Percentiles rank a stretch among this genome's conserved stretches.
Conservation (phyloP, 2,329 filamentous ascomycete genomes). For the Phoma sp. region DNA sequence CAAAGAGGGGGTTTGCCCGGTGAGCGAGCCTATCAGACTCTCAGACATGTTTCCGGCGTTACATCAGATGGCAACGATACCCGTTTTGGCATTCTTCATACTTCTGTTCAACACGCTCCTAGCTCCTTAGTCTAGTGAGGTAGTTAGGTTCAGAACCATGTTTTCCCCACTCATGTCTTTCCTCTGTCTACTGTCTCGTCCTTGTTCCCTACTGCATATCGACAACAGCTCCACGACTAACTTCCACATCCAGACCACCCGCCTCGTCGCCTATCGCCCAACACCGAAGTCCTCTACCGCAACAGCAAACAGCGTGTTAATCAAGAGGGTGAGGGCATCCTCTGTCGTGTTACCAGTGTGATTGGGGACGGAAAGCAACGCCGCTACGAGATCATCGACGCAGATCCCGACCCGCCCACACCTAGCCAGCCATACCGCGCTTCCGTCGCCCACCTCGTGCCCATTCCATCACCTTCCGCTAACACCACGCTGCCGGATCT, state of each 20-base stretch:
- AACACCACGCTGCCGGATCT: conserved; percentile 53
- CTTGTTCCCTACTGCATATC: background rate
- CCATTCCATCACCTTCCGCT: conserved; percentile 51
- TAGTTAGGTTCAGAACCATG: conserved; percentile 21
- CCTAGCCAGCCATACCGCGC: conserved; percentile 53
- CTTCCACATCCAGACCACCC: conserved; percentile 23
- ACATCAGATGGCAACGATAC: conserved; percentile 28
- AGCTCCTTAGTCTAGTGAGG: conserved; percentile 30
- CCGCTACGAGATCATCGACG: conserved; percentile 60
- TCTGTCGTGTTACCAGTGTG: conserved; percentile 58
- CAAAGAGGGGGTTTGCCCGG: conserved; percentile 23
- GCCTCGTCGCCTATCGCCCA: conserved; percentile 43
- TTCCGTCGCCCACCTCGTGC: conserved; percentile 53
- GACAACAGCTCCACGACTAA: conserved; percentile 8
- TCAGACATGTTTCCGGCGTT: conserved; percentile 9
- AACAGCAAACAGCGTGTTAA: conserved; percentile 50
- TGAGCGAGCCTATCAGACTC: conserved; percentile 13
- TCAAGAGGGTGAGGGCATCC: conserved; percentile 58
- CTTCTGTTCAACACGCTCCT: conserved; percentile 19
- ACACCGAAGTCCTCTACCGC: conserved; percentile 59
- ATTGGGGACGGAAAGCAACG: conserved; percentile 61
- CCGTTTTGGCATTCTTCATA: conserved; percentile 21
- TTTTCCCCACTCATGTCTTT: conserved; percentile 2
- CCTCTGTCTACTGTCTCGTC: background rate
- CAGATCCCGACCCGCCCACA: conserved; percentile 51